Percentiles rank a stretch among this genome's conserved stretches.
phyloP scores from a whole-genome alignment of 164 flowering plant species.

The Cinnamomum chago region DNA sequence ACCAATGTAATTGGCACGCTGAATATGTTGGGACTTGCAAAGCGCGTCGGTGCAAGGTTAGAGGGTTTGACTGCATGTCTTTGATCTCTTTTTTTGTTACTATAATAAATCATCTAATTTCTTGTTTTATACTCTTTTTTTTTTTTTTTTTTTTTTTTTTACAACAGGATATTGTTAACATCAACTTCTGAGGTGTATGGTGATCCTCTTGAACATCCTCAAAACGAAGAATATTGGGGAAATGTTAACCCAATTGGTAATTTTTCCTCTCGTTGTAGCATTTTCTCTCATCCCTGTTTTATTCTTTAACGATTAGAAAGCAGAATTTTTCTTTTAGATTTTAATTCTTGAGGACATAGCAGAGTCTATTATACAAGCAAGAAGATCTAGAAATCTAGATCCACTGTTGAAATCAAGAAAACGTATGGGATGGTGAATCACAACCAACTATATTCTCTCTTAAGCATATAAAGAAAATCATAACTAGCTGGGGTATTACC shows the following conservation, averaged over 20 bases:
- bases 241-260: conserved; percentile 98
- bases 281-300: not conserved
- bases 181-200: conserved; percentile 99
- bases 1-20: conserved; percentile 97
- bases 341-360: not conserved
- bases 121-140: not conserved
- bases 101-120: not conserved
- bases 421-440: no score
- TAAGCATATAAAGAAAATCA: no score
- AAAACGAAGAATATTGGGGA: conserved; percentile 91
- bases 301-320: not conserved
- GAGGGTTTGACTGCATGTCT: not conserved
- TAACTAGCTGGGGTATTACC: no score
- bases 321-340: not conserved
- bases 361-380: not conserved
- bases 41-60: conserved; percentile 96
- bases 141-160: not conserved
- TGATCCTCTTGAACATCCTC: conserved; percentile 97
- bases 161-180: conserved; percentile 77
- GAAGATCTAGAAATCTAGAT: not conserved
- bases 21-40: conserved; percentile 98
- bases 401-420: not conserved
- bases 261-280: conserved; percentile 2
- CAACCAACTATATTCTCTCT: no score
- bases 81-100: not conserved